Evolutionary conservation across 768 basidiomycete genomes (phyloP), one percentile per base, ranked within the genome.

Genomic region (Sistotremastrum suecicum): DNA sequence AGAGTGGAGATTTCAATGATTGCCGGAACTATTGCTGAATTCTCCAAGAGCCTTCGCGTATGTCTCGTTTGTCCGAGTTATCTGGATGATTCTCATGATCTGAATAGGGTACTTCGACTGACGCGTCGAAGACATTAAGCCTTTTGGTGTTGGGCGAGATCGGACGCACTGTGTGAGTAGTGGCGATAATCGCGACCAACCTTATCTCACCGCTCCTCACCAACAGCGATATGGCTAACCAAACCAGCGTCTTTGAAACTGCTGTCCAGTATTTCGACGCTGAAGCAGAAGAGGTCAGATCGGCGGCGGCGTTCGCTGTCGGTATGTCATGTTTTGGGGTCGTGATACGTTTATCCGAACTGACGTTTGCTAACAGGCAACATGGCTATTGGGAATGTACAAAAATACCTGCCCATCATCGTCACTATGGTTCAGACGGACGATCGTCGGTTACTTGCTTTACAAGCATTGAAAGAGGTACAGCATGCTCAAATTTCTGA

Each of bases 241-340:
- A 91, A 56, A 66, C 71, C 35, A 81, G 84, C n/a, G 70, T 88
- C 20, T 98, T 97, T 63, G 64, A 68, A 32, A 70, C 73, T 44
- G 71, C 81, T 0, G 76, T 95, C 37, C 73, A 80, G 8, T 75
- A 77, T 48, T 92, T 95, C 58, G 63, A 71, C 3, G 70, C 78
- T 1, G 80, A 85, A 35, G 76, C 83, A 48, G 92, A 98, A 58
- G 88, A 94, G 39, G 71, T 89, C 9, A 74, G 90, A 39, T 76
- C 85, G 34, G 88, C 92, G 34, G 92, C 94, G 34, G 89, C 95
- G 0, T 97, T 97, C 55, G 88, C 95, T 43, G 86, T 86, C 34
- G 89, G 89, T 81, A 54, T 48, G 72, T 56, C 10, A 42, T 41
- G 8, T n/a, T n/a, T n/a, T n/a, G n/a, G n/a, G n/a, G n/a, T n/a